Evolutionary conservation across 805 yeast species (phyloP), one percentile per base, ranked within the genome.

Genomic region (Metschnikowia noctiluminum): DNA sequence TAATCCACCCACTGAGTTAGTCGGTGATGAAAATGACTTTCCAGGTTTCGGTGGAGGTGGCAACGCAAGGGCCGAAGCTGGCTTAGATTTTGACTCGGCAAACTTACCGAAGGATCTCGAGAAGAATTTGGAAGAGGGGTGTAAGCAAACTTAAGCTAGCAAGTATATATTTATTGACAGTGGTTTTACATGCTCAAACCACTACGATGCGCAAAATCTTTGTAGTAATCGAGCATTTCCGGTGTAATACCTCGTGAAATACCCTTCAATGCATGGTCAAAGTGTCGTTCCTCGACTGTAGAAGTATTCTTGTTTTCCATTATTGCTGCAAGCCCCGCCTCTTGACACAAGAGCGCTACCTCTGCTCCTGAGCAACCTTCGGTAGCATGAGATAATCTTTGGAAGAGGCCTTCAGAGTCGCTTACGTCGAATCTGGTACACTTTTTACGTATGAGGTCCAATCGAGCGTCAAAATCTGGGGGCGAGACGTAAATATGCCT

Each of bases 301-400:
- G 61, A 60, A 8, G 87, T 77, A 4, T 80, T 69, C 6, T 77
- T 65, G 53, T 87, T 69, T 56, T 89, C 96, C 85, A 89, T 89
- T 49, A 94, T 83, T 0, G 98, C 97, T n/a, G 87, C 81, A 11
- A 94, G 69, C 2, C 99, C 99, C 0, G 98, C 97, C 65, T 92
- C 97, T 64, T 91, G 98, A 59, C 97, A 89, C 16, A 92, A 65
- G 16, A 90, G 74, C 0, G 91, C 96, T 35, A 94, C 88, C 65
- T 94, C 99, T 0, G 98, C 97, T 35, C 99, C 99, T 0, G 97
- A 90, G 61, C 96, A 90, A 0, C 99, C 98, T 0, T 86, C 92
- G 0, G 97, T 87, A 6, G 69, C 59, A 1, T 58, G 65, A 0
- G 96, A 90, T 10, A 89, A 67, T 9, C 63, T 68, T 0, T 70